Conservation (phyloP, 208 protist species). For the Crithidia brevicula region DNA sequence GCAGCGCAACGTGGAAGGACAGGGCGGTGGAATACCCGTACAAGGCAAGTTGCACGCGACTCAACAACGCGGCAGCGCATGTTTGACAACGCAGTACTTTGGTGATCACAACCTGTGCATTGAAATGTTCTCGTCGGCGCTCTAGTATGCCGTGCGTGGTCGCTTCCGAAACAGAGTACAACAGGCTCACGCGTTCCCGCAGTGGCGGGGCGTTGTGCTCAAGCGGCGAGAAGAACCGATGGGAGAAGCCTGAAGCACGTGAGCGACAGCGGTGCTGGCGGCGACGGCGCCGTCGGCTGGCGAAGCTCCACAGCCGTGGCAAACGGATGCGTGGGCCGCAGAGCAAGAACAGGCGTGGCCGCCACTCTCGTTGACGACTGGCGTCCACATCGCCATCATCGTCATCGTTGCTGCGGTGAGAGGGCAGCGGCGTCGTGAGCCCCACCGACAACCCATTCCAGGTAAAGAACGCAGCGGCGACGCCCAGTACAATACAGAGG, state of each 20-base stretch:
- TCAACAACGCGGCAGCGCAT: constrained; percentile 38
- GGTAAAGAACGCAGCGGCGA: background rate
- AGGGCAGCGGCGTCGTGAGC: constrained; percentile 8
- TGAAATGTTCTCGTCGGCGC: constrained; percentile 38
- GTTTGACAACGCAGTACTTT: constrained; percentile 55
- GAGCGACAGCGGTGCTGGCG: background rate
- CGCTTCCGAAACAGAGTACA: constrained; percentile 50
- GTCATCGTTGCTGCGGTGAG: constrained; percentile 12
- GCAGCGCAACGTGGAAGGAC: constrained; percentile 32
- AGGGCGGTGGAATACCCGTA: constrained; percentile 57
- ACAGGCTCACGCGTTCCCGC: constrained; percentile 35
- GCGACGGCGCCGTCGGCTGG: background rate
- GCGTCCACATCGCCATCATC: background rate
- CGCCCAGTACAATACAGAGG: background rate
- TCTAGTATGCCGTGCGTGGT: constrained; percentile 47
- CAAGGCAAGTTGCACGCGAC: constrained; percentile 46
- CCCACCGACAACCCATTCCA: constrained; percentile 14
- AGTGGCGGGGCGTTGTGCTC: constrained; percentile 24
- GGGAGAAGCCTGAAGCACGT: too few species aligned
- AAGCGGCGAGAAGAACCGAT: too few species aligned
- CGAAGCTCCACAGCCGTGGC: background rate
- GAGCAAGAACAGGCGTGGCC: constrained; percentile 2
- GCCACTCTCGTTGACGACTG: background rate
- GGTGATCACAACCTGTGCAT: constrained; percentile 44
- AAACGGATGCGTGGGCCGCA: constrained; percentile 16